These are phyloP conservation scores for Chimonanthus salicifolius DNA, from an alignment of 164 flowering plant genomes.

Conservation along the genomic window DNA sequence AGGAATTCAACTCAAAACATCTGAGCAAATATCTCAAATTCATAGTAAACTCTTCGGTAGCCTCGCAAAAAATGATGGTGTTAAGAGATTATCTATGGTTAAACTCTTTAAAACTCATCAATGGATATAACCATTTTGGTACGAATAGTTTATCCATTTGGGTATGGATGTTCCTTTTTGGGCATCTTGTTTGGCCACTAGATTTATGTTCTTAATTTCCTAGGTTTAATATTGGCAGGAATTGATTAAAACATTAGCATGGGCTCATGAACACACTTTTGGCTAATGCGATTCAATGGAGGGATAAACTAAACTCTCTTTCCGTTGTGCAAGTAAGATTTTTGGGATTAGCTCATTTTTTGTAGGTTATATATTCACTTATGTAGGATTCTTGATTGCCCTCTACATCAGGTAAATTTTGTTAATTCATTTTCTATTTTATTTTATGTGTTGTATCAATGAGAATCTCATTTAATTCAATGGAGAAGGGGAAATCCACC, in stretches of 20 bases:
- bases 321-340: slow-evolving; percentile 1
- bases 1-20: no score
- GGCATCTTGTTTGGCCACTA: background rate
- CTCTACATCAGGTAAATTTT: no score
- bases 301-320: slow-evolving; percentile 1
- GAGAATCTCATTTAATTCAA: no score
- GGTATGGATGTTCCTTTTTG: background rate
- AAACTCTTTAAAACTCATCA: background rate
- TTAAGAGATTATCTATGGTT: background rate
- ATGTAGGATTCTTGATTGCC: no score
- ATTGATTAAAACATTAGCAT: slow-evolving; percentile 8
- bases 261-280: background rate
- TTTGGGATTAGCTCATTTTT: background rate
- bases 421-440: no score
- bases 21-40: no score
- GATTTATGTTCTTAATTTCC: slow-evolving; percentile 9
- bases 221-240: slow-evolving; percentile 6
- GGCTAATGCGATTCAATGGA: background rate
- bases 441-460: no score
- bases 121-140: background rate
- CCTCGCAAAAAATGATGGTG: no score
- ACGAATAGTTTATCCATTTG: background rate
- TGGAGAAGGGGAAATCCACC: no score
- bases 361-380: no score
- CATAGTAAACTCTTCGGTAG: no score